Evolutionary conservation across 2,329 filamentous ascomycete species (phyloP).

Genomic region (Colletotrichum gloeosporioides): DNA sequence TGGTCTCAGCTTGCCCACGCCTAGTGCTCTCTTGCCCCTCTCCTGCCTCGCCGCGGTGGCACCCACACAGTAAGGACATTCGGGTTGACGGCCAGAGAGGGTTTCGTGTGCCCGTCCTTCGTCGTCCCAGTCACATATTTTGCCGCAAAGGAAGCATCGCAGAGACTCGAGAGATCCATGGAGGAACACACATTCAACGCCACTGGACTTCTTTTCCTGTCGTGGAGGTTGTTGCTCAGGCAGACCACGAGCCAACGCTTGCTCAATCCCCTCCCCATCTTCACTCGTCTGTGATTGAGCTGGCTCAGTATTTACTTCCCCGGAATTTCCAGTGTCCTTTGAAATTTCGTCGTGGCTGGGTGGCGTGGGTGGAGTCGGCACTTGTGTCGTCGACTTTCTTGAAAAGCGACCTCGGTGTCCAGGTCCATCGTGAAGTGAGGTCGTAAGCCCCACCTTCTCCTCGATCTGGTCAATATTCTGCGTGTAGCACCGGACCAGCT

Average conservation of each 20-base stretch:
- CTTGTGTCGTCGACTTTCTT: constrained; percentile 44
- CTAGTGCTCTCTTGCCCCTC: constrained; percentile 69
- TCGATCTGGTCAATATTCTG: constrained; percentile 80
- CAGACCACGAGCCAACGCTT: not conserved
- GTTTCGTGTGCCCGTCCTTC: constrained; percentile 59
- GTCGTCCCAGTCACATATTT: constrained; percentile 65
- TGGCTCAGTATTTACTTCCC: not conserved
- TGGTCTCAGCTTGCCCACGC: constrained; percentile 71
- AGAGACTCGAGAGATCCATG: constrained; percentile 72
- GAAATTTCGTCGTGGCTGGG: not conserved
- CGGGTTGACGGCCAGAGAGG: constrained; percentile 68
- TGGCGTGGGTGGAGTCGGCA: constrained; percentile 14
- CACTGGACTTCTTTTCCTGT: constrained; percentile 27
- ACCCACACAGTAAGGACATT: constrained; percentile 69
- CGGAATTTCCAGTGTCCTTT: not conserved
- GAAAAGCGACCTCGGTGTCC: constrained; percentile 68
- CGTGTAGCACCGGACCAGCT: constrained; percentile 74
- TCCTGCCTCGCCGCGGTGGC: constrained; percentile 68
- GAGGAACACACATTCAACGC: constrained; percentile 72
- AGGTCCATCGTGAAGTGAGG: constrained; percentile 64
- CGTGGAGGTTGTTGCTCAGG: not conserved
- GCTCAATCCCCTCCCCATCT: not conserved
- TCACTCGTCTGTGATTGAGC: not conserved
- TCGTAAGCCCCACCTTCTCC: constrained; percentile 71
- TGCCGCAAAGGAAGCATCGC: constrained; percentile 67